A percentile compares a stretch with the other conserved stretches of the same genome.
Conservation (phyloP, 2,329 filamentous ascomycete genomes). For the Beauveria australis region DNA sequence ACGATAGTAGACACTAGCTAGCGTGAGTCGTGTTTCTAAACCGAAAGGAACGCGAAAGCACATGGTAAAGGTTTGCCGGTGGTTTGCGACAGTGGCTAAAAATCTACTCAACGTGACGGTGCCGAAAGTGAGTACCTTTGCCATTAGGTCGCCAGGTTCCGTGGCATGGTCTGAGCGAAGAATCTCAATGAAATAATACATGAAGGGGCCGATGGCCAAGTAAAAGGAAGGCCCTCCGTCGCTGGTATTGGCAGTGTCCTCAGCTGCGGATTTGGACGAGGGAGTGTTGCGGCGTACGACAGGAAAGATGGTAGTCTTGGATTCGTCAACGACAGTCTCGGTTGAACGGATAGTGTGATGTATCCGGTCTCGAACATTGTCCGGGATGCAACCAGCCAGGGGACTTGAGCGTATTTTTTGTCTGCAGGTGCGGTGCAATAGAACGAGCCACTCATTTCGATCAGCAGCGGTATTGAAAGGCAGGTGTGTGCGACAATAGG, state of each 20-base stretch:
- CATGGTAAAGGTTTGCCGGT: slow-evolving; percentile 49
- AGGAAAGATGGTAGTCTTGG: slow-evolving; percentile 38
- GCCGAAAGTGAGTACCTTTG: slow-evolving; percentile 42
- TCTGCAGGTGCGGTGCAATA: slow-evolving; percentile 35
- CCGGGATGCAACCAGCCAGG: slow-evolving; percentile 30
- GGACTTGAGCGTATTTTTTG: slow-evolving; percentile 28
- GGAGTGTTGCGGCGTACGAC: slow-evolving; percentile 40
- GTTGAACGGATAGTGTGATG: slow-evolving; percentile 36
- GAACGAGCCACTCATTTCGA: slow-evolving; percentile 41
- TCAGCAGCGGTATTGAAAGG: slow-evolving; percentile 42
- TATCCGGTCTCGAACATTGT: slow-evolving; percentile 40
- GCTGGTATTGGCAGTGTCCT: slow-evolving; percentile 36
- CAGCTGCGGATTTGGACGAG: slow-evolving; percentile 31
- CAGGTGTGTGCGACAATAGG: slow-evolving; percentile 39
- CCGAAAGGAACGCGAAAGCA: slow-evolving; percentile 41
- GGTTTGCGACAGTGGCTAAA: slow-evolving; percentile 39
- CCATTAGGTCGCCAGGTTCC: slow-evolving; percentile 37
- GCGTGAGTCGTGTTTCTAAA: slow-evolving; percentile 36
- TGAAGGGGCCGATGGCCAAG: slow-evolving; percentile 44
- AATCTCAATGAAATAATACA: slow-evolving; percentile 45
- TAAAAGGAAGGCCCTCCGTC: slow-evolving; percentile 46
- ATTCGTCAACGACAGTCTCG: slow-evolving; percentile 27
- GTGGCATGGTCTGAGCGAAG: slow-evolving; percentile 35
- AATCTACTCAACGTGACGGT: slow-evolving; percentile 45
- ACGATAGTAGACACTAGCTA: slow-evolving; percentile 46